phyloP scores from a whole-genome alignment of 768 basidiomycete genomes.

The Mycena filopes region DNA sequence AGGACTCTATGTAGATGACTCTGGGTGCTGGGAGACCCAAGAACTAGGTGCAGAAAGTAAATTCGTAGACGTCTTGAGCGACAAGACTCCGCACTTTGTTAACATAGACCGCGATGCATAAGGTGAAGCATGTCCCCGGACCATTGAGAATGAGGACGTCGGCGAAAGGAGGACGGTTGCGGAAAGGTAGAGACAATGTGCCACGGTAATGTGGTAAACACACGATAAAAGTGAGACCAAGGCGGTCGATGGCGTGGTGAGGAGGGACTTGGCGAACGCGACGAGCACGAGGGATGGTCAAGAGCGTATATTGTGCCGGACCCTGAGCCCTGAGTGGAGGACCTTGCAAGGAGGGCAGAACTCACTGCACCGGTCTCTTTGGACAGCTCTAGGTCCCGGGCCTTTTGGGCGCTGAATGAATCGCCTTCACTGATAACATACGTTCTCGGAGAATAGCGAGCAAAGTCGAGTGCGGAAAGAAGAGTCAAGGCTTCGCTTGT shows the following conservation, averaged over 20 bases:
- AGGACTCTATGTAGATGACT: slow-evolving; percentile 92
- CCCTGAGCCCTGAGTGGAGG: slow-evolving; percentile 12
- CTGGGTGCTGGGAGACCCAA: slow-evolving; percentile 76
- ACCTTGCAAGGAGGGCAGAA: slow-evolving; percentile 2
- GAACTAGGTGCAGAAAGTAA: slow-evolving; percentile 59
- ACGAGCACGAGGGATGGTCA: slow-evolving; percentile 88
- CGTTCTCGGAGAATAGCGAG: slow-evolving; percentile 77
- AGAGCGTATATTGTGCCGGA: slow-evolving; percentile 54
- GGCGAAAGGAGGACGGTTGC: slow-evolving; percentile 50
- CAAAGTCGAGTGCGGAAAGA: slow-evolving; percentile 76
- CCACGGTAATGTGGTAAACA: slow-evolving; percentile 67
- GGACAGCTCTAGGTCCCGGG: slow-evolving; percentile 66
- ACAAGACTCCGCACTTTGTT: slow-evolving; percentile 68
- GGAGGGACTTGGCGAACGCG: slow-evolving; percentile 83
- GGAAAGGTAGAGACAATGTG: slow-evolving; percentile 52
- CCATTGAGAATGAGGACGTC: slow-evolving; percentile 93
- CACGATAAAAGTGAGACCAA: slow-evolving; percentile 69
- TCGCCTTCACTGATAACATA: slow-evolving; percentile 91
- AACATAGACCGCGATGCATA: slow-evolving; percentile 77
- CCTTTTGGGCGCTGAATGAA: slow-evolving; percentile 78
- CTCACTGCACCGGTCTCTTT: slow-evolving; percentile 42
- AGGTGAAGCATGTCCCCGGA: slow-evolving; percentile 90
- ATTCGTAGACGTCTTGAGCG: background rate
- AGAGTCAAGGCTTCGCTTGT: slow-evolving; percentile 87
- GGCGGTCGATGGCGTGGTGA: slow-evolving; percentile 76